Conservation (phyloP, 345 rosid genomes). For the Bruguiera sexangula region DNA sequence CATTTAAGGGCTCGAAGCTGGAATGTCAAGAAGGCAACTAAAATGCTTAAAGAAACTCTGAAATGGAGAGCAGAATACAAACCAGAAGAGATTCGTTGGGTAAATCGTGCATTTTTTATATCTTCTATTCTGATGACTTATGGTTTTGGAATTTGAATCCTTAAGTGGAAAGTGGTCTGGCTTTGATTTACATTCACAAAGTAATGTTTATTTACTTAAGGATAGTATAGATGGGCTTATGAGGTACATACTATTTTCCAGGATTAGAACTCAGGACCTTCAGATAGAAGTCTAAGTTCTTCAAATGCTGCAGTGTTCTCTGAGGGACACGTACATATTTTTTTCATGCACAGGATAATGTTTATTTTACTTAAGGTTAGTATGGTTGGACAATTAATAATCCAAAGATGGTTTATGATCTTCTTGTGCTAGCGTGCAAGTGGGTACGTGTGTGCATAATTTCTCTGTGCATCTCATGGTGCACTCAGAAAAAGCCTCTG, state of each 20-base stretch:
- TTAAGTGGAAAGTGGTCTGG: background rate
- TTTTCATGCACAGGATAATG: background rate
- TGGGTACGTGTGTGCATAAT: too few relatives aligned
- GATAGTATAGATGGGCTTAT: background rate
- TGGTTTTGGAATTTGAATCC: conserved; percentile 7
- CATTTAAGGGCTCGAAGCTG: conserved; percentile 75
- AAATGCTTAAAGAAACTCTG: conserved; percentile 87
- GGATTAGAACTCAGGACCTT: too few relatives aligned
- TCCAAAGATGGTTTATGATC: background rate
- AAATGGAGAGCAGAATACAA: conserved; percentile 87
- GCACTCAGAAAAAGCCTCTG: too few relatives aligned
- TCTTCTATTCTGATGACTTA: background rate
- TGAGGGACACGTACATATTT: too few relatives aligned
- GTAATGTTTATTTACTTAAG: too few relatives aligned
- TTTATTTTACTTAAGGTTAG: too few relatives aligned
- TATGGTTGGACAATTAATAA: too few relatives aligned
- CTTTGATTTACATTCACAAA: background rate
- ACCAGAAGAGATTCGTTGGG: conserved; percentile 93
- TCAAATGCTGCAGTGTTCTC: too few relatives aligned
- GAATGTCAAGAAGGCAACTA: conserved; percentile 86
- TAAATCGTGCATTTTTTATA: conserved; percentile 22
- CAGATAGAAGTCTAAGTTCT: too few relatives aligned
- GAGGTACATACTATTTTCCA: too few relatives aligned
- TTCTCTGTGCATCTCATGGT: too few relatives aligned
- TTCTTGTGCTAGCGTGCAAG: too few relatives aligned